Conservation (phyloP, 805 yeast species). For the Torulaspora quercuum region DNA sequence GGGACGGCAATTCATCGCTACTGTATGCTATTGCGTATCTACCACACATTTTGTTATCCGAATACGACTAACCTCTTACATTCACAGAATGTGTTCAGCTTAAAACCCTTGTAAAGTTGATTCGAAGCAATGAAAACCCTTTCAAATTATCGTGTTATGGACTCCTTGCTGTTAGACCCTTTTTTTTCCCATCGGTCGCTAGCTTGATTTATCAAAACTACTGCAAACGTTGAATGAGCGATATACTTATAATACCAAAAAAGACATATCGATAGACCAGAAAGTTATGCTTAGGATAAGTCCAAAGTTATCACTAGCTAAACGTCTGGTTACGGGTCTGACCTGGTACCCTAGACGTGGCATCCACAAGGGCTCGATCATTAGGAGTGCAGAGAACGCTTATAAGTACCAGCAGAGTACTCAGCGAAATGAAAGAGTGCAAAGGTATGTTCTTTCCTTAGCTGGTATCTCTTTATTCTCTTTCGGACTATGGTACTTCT, state of each 20-base stretch:
- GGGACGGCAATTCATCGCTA: conserved; percentile 23
- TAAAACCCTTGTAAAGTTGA: neutral
- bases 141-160: too few species aligned
- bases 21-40: conserved; percentile 47
- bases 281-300: conserved; percentile 3
- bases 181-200: too few species aligned
- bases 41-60: conserved; percentile 52
- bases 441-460: conserved; percentile 19
- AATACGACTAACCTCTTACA: neutral
- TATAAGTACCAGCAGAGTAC: conserved; percentile 9
- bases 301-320: neutral
- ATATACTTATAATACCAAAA: too few species aligned
- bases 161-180: too few species aligned
- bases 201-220: too few species aligned
- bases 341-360: conserved; percentile 2
- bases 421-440: conserved; percentile 13
- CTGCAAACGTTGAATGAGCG: too few species aligned
- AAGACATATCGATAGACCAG: too few species aligned
- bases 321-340: neutral
- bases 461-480: conserved; percentile 29
- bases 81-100: neutral
- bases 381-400: conserved; percentile 6
- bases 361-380: conserved; percentile 7
- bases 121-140: neutral
- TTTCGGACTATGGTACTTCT: conserved; percentile 39